A percentile compares a stretch with the other conserved stretches of the same genome.
These are phyloP conservation scores for Epichloe glyceriae DNA, from an alignment of 2,329 filamentous ascomycete genomes.

Conservation along the genomic window DNA sequence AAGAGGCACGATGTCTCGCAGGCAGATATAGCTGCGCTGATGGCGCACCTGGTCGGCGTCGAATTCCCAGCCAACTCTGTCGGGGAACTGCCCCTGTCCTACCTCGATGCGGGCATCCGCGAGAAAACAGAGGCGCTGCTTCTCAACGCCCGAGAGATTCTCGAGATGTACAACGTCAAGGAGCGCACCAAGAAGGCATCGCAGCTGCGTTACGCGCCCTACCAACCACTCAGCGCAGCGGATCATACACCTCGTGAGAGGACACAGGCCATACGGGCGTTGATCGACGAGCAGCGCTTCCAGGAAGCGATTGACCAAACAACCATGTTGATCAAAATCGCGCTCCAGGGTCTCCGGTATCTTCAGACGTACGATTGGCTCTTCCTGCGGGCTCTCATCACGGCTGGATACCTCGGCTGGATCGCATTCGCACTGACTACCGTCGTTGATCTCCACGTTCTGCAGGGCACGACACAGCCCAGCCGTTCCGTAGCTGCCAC, in stretches of 20 bases:
- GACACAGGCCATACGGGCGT: no score
- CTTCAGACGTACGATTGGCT: conserved; percentile 98
- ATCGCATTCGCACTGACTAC: conserved; percentile 84
- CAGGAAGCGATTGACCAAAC: conserved; percentile 69
- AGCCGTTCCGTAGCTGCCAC: conserved; percentile 39
- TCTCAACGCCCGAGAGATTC: conserved; percentile 70
- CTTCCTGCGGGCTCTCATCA: conserved; percentile 80
- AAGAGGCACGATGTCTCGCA: conserved; percentile 30
- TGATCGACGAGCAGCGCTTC: no score
- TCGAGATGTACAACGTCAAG: conserved; percentile 95
- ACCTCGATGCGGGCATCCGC: conserved; percentile 55
- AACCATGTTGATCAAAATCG: conserved; percentile 60
- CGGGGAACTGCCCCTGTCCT: conserved; percentile 78
- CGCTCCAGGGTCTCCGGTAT: conserved; percentile 75
- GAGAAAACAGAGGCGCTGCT: conserved; percentile 77
- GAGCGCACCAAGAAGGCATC: conserved; percentile 69
- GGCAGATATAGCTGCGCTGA: conserved; percentile 86
- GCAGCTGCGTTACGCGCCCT: conserved; percentile 68
- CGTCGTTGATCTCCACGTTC: conserved; percentile 49
- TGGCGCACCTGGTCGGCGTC: conserved; percentile 80
- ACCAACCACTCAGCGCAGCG: conserved; percentile 49
- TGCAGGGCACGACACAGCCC: conserved; percentile 28
- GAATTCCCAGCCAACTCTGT: conserved; percentile 95
- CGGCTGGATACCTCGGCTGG: conserved; percentile 90
- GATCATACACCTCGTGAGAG: conserved; percentile 32